These are phyloP conservation scores for Xylaria arbuscula DNA, from an alignment of 2,329 filamentous ascomycete species.

Conservation along the genomic window DNA sequence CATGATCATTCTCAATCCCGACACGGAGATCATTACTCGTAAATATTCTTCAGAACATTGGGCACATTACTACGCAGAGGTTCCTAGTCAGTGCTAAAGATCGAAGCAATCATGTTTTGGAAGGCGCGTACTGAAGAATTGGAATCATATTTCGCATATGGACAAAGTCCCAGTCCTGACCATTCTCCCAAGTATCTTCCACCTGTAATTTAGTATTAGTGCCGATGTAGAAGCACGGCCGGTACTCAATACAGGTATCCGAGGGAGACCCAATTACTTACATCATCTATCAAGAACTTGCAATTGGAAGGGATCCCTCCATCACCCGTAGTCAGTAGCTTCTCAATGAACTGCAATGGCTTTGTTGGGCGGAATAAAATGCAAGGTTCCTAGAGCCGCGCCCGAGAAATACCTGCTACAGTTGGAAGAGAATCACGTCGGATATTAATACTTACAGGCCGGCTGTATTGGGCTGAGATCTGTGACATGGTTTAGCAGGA, in stretches of 20 bases:
- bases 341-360: background rate
- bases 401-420: background rate
- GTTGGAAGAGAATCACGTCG: background rate
- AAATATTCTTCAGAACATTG: constrained; percentile 39
- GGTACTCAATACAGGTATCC: background rate
- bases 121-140: constrained; percentile 41
- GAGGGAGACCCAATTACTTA: constrained; percentile 18
- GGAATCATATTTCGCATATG: constrained; percentile 60
- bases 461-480: constrained; percentile 43
- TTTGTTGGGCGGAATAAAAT: background rate
- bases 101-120: background rate
- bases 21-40: constrained; percentile 31
- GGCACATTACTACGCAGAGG: constrained; percentile 33
- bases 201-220: constrained; percentile 54
- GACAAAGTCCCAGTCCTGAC: constrained; percentile 61
- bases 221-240: background rate
- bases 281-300: constrained; percentile 42
- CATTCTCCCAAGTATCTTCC: constrained; percentile 60
- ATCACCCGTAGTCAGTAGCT: constrained; percentile 10
- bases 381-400: background rate
- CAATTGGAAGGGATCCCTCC: constrained; percentile 45
- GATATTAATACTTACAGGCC: constrained; percentile 27
- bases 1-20: background rate
- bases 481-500: constrained; percentile 12
- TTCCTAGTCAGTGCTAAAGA: constrained; percentile 8